These are phyloP conservation scores for Paramecium bursaria DNA, from an alignment of 73 alveolate genomes.

Conservation along the genomic window DNA sequence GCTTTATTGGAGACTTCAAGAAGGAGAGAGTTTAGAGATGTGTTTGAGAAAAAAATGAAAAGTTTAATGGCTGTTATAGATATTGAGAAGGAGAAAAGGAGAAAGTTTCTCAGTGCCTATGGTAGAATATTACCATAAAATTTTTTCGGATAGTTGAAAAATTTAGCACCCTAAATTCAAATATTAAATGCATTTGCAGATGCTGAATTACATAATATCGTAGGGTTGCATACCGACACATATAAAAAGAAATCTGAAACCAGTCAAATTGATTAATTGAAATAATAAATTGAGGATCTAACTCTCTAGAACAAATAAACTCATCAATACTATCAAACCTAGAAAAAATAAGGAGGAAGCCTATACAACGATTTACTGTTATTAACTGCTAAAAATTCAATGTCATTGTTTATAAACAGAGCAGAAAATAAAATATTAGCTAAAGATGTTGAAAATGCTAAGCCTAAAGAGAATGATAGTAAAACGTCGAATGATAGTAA, in stretches of 20 bases:
- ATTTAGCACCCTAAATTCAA: slow-evolving; percentile 40
- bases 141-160: slow-evolving; percentile 68
- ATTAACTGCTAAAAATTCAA: slow-evolving; percentile 38
- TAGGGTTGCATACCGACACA: slow-evolving; percentile 9
- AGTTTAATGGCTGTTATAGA: slow-evolving; percentile 35
- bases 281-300: slow-evolving; percentile 49
- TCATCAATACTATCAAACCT: slow-evolving; percentile 20
- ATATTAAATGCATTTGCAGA: slow-evolving; percentile 12
- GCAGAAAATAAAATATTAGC: slow-evolving; percentile 15
- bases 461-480: slow-evolving; percentile 17
- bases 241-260: not conserved
- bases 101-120: slow-evolving; percentile 52
- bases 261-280: slow-evolving; percentile 3
- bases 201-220: slow-evolving; percentile 37
- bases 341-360: not conserved
- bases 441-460: not conserved
- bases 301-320: slow-evolving; percentile 17
- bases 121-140: slow-evolving; percentile 71
- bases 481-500: slow-evolving; percentile 11
- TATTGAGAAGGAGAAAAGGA: slow-evolving; percentile 66
- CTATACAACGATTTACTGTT: slow-evolving; percentile 3
- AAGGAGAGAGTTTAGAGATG: slow-evolving; percentile 71
- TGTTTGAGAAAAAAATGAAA: slow-evolving; percentile 52
- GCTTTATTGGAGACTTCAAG: slow-evolving; percentile 67
- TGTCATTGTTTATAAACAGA: slow-evolving; percentile 50